Percentiles rank a stretch among this genome's conserved stretches.
These are phyloP conservation scores for Wickerhamiella allomyrinae DNA, from an alignment of 805 yeast genomes.

Conservation along the genomic window DNA sequence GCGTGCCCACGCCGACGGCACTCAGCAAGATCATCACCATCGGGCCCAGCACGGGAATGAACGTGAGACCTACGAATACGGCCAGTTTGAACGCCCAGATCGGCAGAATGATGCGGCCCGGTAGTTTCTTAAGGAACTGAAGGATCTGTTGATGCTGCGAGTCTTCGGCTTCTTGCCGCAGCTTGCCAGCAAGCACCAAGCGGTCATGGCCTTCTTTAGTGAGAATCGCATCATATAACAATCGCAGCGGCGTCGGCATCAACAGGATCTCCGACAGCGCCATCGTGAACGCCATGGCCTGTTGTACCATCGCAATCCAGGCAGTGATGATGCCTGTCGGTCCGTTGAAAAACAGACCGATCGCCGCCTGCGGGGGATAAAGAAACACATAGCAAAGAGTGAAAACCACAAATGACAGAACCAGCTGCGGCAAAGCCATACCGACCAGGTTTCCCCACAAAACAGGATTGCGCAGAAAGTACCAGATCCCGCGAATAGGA, in stretches of 20 bases:
- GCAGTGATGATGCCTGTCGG: conserved; percentile 38
- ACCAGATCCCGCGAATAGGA: conserved; percentile 30
- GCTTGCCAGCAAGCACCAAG: conserved; percentile 30
- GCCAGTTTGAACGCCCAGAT: conserved; percentile 29
- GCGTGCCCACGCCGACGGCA: conserved; percentile 41
- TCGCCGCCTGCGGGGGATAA: conserved; percentile 33
- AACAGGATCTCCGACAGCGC: conserved; percentile 30
- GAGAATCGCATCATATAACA: conserved; percentile 35
- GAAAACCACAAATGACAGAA: conserved; percentile 28
- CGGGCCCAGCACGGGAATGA: conserved; percentile 49
- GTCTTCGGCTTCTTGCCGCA: conserved; percentile 20
- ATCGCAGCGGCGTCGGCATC: conserved; percentile 35
- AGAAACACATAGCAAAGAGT: conserved; percentile 26
- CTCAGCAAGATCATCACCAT: conserved; percentile 34
- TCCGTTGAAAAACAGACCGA: conserved; percentile 33
- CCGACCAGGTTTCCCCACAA: conserved; percentile 36
- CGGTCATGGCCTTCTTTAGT: conserved; percentile 33
- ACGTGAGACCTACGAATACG: conserved; percentile 28
- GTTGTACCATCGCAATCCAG: conserved; percentile 32
- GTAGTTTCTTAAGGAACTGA: conserved; percentile 24
- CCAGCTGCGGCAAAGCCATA: conserved; percentile 33
- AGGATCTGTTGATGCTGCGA: conserved; percentile 25
- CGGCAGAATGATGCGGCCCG: conserved; percentile 29
- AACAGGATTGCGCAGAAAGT: conserved; percentile 29
- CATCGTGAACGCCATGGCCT: conserved; percentile 30